These are phyloP conservation scores for Ambrosia hybrid DNA, from an alignment of 140 eudicot species.

Conservation along the genomic window DNA sequence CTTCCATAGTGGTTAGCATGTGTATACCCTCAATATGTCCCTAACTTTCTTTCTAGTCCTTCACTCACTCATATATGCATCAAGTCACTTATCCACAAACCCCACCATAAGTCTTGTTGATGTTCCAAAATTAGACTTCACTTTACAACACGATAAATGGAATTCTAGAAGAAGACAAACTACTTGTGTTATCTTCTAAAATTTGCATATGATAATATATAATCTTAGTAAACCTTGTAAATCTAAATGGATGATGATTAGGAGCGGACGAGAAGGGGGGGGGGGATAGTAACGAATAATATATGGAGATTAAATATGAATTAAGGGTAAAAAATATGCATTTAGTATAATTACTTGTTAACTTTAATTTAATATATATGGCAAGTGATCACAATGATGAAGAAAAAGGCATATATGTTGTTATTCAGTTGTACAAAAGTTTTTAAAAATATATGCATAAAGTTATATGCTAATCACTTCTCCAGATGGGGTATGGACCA, in stretches of 20 bases:
- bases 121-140: slow-evolving; percentile 11
- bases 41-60: slow-evolving; percentile 23
- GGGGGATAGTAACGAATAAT: neutral
- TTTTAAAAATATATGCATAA: slow-evolving; percentile 11
- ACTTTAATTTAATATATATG: neutral
- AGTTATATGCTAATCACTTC: slow-evolving; percentile 49
- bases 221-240: neutral
- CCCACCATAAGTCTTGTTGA: slow-evolving; percentile 14
- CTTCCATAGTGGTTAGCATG: slow-evolving; percentile 62
- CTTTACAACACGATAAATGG: slow-evolving; percentile 13
- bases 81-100: slow-evolving; percentile 24
- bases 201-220: neutral
- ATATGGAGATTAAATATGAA: neutral
- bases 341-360: neutral
- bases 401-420: slow-evolving; percentile 33
- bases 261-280: neutral
- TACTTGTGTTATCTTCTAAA: neutral
- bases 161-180: neutral
- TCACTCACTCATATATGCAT: slow-evolving; percentile 20
- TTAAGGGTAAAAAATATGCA: neutral
- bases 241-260: neutral
- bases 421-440: slow-evolving; percentile 26
- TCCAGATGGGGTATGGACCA: slow-evolving; percentile 48
- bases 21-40: slow-evolving; percentile 39
- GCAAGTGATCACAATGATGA: slow-evolving; percentile 52